phyloP scores from a whole-genome alignment of 345 rosid species.

The Salix arbutifolia region DNA sequence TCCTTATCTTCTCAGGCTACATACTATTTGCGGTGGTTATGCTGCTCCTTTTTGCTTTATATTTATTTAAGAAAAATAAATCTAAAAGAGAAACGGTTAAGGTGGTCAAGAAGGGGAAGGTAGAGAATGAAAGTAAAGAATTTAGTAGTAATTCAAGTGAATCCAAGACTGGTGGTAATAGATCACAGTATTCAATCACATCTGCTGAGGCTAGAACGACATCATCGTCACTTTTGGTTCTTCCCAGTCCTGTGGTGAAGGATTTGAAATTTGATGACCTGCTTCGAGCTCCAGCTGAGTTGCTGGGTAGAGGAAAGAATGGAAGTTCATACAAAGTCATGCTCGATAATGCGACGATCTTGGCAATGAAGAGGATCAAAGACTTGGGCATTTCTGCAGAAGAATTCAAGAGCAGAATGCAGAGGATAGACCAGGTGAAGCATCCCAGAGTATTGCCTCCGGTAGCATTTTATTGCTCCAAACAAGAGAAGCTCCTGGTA shows the following conservation, averaged over 20 bases:
- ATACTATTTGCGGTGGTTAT: constrained; percentile 24
- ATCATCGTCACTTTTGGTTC: constrained; percentile 41
- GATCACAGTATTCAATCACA: constrained; percentile 47
- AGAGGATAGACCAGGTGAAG: constrained; percentile 38
- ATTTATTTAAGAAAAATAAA: constrained; percentile 23
- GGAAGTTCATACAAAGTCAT: constrained; percentile 60
- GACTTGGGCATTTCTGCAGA: constrained; percentile 34
- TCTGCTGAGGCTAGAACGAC: constrained; percentile 34
- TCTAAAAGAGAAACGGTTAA: background rate
- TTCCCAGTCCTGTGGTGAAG: constrained; percentile 30
- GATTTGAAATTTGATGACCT: constrained; percentile 46
- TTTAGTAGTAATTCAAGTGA: constrained; percentile 19
- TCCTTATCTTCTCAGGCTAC: constrained; percentile 45
- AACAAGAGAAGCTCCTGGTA: constrained; percentile 56
- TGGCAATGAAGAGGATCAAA: constrained; percentile 57
- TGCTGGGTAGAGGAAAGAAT: constrained; percentile 55
- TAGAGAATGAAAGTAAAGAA: constrained; percentile 9
- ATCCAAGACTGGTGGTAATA: constrained; percentile 12
- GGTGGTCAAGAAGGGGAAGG: background rate
- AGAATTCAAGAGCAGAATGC: constrained; percentile 46
- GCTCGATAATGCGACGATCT: constrained; percentile 29
- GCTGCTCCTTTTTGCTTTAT: constrained; percentile 22
- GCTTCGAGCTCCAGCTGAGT: constrained; percentile 59
- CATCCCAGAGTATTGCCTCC: constrained; percentile 46
- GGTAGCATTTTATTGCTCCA: constrained; percentile 54